Evolutionary conservation across 192 early-diverging fungal genomes (phyloP).

Genomic region (Pilaira anomala): DNA sequence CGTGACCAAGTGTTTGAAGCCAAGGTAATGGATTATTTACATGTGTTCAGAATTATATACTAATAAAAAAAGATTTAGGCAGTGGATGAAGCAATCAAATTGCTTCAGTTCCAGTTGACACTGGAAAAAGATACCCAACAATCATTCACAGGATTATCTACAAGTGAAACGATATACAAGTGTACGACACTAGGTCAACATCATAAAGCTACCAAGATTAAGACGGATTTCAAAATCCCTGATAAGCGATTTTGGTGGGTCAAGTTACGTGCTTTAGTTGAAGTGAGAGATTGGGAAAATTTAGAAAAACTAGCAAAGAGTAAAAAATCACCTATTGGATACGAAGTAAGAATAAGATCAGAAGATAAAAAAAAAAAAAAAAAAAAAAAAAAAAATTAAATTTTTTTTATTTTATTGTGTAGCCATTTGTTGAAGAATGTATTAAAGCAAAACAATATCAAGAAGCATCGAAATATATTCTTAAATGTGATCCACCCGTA

Average conservation of each 20-base stretch:
- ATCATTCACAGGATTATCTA: slow-evolving; percentile 64
- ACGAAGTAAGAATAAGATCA: slow-evolving; percentile 37
- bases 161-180: slow-evolving; percentile 85
- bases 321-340: slow-evolving; percentile 80
- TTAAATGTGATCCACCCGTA: slow-evolving; percentile 60
- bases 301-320: slow-evolving; percentile 76
- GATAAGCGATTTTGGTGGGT: slow-evolving; percentile 92
- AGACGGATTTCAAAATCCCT: slow-evolving; percentile 81
- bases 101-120: slow-evolving; percentile 69
- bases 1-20: slow-evolving; percentile 69
- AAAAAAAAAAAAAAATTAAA: neutral
- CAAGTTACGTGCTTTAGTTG: slow-evolving; percentile 77
- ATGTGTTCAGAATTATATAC: no score
- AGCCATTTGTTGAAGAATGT: slow-evolving; percentile 82
- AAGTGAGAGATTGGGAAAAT: slow-evolving; percentile 80
- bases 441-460: slow-evolving; percentile 69
- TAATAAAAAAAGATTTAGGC: slow-evolving; percentile 66
- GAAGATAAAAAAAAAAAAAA: no score
- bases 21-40: slow-evolving; percentile 69
- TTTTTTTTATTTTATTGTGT: neutral
- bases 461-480: slow-evolving; percentile 76
- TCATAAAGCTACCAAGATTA: slow-evolving; percentile 71
- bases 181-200: slow-evolving; percentile 70
- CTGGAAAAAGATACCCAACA: slow-evolving; percentile 72
- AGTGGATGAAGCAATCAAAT: slow-evolving; percentile 75